Evolutionary conservation across 1,284 basidiomycete genomes (phyloP), one percentile per base, ranked within the genome.

Genomic region (Rhodofomes roseus): DNA sequence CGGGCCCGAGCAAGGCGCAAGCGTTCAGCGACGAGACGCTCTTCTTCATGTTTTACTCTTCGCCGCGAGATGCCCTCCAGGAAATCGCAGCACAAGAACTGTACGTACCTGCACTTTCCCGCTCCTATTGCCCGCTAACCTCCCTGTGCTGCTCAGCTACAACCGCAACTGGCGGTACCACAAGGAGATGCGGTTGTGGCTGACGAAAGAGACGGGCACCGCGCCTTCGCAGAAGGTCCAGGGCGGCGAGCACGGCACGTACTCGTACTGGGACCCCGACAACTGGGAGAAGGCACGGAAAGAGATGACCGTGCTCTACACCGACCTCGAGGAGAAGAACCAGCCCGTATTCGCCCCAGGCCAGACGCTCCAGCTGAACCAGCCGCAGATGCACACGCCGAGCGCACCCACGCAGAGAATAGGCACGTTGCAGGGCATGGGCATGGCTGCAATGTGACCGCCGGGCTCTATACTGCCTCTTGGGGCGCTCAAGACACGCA

Each of bases 21-120:
- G 89, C 90, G 63, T 98, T 99, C 74, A 92, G 90, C 71, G 96
- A 99, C 75, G 96, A 99, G 78, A 98, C 96, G 29, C 77, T 99
- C 40, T 98, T 99, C 78, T 98, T 95, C 83, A 96, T 98, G 86
- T 99, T 99, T 80, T 99, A 99, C 78, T 90, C 93, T 61, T 90
- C 88, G 74, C 95, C 96, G 58, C 81, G 94, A 69, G 96, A 99
- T 76, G 87, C 92, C 34, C 79, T 98, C 63, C 96, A 99, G 74
- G 95, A 98, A 76, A 86, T 96, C 53, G 96, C 96, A 14, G 95
- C 95, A 46, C 91, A 94, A 73, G 96, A 98, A 80, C 81, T 99
- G 90, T 96, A 75, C 73, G 91, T 85, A 6, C n/a, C n/a, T 23
- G 37, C 56, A 52, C 20, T 9, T 23, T 22, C 16, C 23, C 22